Conservation (phyloP, 108 stramenopile species). For the Schizochytrium sp. region DNA sequence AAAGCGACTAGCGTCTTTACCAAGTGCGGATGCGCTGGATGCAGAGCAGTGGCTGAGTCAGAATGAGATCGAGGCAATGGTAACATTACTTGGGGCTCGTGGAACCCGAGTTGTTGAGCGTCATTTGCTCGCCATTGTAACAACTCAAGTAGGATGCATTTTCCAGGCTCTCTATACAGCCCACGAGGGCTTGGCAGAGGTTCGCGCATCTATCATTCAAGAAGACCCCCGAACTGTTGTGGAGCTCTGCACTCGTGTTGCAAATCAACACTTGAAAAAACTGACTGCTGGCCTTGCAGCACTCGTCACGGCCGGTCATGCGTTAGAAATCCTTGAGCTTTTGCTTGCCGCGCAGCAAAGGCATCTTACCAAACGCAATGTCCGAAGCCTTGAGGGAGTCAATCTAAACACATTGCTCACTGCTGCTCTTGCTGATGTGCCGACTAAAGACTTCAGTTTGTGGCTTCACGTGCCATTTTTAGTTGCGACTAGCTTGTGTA, state of each 20-base stretch:
- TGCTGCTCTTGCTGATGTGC: background rate
- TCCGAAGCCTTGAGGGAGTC: background rate
- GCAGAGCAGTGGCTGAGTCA: background rate
- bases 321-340: background rate
- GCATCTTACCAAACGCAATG: background rate
- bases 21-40: background rate
- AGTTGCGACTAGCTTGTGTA: background rate
- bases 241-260: background rate
- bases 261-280: background rate
- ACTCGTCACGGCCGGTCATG: background rate
- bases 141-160: background rate
- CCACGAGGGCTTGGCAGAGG: background rate
- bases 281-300: background rate
- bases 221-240: background rate
- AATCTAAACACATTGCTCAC: background rate
- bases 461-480: background rate
- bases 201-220: background rate
- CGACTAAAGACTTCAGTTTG: background rate
- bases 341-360: background rate
- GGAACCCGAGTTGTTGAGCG: background rate
- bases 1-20: background rate
- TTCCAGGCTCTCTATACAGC: background rate
- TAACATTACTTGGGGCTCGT: background rate
- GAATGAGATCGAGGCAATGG: conserved; percentile 7
- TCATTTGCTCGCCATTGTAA: conserved; percentile 11